Evolutionary conservation across 352 stramenopile genomes (phyloP).

Genomic region (Globisporangium spiculum): DNA sequence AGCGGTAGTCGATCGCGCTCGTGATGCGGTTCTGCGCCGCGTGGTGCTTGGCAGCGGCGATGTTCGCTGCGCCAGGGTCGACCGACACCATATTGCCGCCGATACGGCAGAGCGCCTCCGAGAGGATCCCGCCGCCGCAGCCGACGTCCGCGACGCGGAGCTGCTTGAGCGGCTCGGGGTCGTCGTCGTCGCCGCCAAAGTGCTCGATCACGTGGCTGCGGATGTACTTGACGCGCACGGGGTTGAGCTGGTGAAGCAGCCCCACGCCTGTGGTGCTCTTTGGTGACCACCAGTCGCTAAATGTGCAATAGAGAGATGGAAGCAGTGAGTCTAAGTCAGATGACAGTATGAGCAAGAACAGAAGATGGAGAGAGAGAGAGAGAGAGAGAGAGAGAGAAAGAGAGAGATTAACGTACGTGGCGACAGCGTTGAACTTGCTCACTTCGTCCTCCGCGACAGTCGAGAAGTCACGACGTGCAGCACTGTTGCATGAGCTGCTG

Average conservation of each 20-base stretch:
- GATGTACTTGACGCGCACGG: conserved; percentile 84
- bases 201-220: conserved; percentile 64
- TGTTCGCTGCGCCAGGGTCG: conserved; percentile 71
- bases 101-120: conserved; percentile 74
- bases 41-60: conserved; percentile 65
- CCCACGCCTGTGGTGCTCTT: conserved; percentile 73
- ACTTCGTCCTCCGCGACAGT: conserved; percentile 78
- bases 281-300: conserved; percentile 82
- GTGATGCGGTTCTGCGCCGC: conserved; percentile 48
- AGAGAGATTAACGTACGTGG: conserved; percentile 47
- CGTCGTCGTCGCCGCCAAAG: conserved; percentile 47
- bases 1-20: conserved; percentile 76
- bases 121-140: conserved; percentile 83
- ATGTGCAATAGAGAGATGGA: background rate
- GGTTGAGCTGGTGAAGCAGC: conserved; percentile 78
- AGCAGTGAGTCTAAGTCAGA: background rate
- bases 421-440: conserved; percentile 74
- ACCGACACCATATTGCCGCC: conserved; percentile 71
- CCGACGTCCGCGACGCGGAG: conserved; percentile 72
- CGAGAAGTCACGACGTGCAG: conserved; percentile 26
- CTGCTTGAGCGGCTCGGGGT: conserved; percentile 46
- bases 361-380: background rate
- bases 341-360: background rate
- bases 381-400: too few relatives aligned
- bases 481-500: background rate